A percentile compares a stretch with the other conserved stretches of the same genome.
phyloP scores from a whole-genome alignment of 2,329 filamentous ascomycete genomes.

The Colletotrichum zoysiae region DNA sequence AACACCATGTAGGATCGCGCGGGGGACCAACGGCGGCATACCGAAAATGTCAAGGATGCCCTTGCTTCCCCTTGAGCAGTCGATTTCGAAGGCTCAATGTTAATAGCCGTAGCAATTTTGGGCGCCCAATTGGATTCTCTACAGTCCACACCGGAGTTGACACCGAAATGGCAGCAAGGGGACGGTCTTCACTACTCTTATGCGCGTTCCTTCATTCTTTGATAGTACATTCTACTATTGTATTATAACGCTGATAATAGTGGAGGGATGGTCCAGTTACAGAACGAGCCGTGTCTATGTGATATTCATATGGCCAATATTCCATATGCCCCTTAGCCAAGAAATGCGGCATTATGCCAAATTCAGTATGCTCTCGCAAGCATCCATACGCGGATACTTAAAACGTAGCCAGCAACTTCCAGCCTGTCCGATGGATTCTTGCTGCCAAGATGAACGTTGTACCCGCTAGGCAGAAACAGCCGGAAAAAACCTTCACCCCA shows the following conservation, averaged over 20 bases:
- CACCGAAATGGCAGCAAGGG: background rate
- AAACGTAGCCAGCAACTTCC: constrained; percentile 45
- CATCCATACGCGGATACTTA: constrained; percentile 23
- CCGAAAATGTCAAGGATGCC: background rate
- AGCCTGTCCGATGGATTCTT: constrained; percentile 47
- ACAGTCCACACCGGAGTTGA: background rate
- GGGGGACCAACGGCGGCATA: too few species aligned
- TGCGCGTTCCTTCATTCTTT: background rate
- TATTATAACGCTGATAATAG: background rate
- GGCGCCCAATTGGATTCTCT: accelerated
- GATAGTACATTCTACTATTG: background rate
- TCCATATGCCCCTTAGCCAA: background rate
- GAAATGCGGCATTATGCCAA: background rate
- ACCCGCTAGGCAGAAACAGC: constrained; percentile 49
- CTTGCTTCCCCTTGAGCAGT: background rate
- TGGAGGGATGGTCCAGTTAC: background rate
- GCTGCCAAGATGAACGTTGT: constrained; percentile 46
- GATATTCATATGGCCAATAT: background rate
- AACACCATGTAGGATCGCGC: background rate
- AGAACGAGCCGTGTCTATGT: constrained; percentile 18
- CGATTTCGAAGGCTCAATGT: background rate
- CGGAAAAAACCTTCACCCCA: constrained; percentile 54
- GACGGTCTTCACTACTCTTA: background rate
- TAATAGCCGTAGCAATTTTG: background rate
- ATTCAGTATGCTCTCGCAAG: background rate